Evolutionary conservation across 352 stramenopile genomes (phyloP), one percentile per base, ranked within the genome.

Genomic region (Phytophthora meadii): DNA sequence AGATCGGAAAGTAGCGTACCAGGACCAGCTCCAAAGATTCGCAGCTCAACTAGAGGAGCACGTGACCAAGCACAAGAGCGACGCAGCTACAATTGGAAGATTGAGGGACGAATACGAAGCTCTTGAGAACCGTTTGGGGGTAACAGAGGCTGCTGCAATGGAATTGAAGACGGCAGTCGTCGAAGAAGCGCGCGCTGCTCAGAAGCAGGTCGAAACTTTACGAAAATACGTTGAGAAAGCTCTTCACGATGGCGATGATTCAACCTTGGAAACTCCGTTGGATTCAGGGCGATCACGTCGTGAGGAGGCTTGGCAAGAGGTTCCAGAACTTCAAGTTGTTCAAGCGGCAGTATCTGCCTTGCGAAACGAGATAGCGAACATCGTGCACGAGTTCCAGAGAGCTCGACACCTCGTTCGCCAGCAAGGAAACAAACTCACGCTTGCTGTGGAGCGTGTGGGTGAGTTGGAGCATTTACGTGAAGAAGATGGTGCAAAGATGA

Each of bases 341-440:
- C 77, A 84, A 22, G 79, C 68, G 9, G 76, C 79, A 1, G 60
- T 81, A 24, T 81, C 73, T 5, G 73, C 66, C 3, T 25, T 90
- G 15, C 79, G 76, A 17, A 80, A 79, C 47, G 77, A 87, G 36
- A 65, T 64, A 8, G 77, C 87, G 70, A 74, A 78, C 22, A 54
- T 84, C 10, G 77, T 88, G 8, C 63, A 82, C 45, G 79, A 86
- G 17, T 77, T 84, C 28, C 82, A 90, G 41, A 66, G 69, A 1
- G 39, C 54, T 3, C 64, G 69, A 2, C 79, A 90, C 53, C 40
- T 71, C 2, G 30, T 65, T 19, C 59, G 66, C 2, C 75, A 86
- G 39, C 69, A 81, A 32, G 54, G 44, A 19, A 70, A 64, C 17
- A 77, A 80, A 60, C 65, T 88, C n/a, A 46, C 68, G 3, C 37